These are phyloP conservation scores for Ophiocordyceps polyrhachis-furcata DNA, from an alignment of 2,329 filamentous ascomycete species.

Conservation along the genomic window DNA sequence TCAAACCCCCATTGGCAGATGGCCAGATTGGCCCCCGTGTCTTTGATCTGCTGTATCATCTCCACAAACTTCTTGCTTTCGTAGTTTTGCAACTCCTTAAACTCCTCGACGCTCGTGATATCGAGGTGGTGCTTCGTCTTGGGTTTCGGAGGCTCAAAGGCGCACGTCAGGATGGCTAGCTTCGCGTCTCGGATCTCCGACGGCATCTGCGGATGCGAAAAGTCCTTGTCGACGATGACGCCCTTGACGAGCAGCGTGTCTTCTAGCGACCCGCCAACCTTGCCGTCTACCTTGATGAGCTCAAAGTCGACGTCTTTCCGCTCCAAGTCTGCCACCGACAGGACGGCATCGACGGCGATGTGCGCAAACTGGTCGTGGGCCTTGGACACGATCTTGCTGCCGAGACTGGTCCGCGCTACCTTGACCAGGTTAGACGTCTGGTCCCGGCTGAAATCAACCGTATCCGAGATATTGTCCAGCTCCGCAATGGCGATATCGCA, in stretches of 20 bases:
- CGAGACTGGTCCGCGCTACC: constrained; percentile 87
- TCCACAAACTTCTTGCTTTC: constrained; percentile 92
- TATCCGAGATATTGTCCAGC: constrained; percentile 83
- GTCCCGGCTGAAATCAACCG: constrained; percentile 65
- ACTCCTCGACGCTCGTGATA: constrained; percentile 92
- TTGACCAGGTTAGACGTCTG: constrained; percentile 76
- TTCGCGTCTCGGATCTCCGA: constrained; percentile 89
- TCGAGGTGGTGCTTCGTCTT: constrained; percentile 99
- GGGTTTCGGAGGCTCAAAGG: constrained; percentile 96
- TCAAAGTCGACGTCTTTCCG: constrained; percentile 97
- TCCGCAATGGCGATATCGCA: constrained; percentile 92
- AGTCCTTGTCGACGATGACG: constrained; percentile 98
- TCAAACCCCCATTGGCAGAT: constrained; percentile 99
- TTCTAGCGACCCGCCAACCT: constrained; percentile 85
- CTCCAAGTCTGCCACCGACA: constrained; percentile 89
- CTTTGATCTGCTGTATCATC: constrained; percentile 98
- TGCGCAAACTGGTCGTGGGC: constrained; percentile 95
- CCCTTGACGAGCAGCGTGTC: constrained; percentile 91
- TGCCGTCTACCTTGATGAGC: constrained; percentile 97
- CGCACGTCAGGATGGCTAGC: constrained; percentile 91
- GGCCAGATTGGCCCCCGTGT: constrained; percentile 86
- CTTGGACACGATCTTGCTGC: constrained; percentile 98
- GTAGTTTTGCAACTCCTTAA: constrained; percentile 93
- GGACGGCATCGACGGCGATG: constrained; percentile 90
- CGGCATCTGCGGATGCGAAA: constrained; percentile 98